phyloP scores from a whole-genome alignment of 129 eudicot species.

The Tagetes erecta region DNA sequence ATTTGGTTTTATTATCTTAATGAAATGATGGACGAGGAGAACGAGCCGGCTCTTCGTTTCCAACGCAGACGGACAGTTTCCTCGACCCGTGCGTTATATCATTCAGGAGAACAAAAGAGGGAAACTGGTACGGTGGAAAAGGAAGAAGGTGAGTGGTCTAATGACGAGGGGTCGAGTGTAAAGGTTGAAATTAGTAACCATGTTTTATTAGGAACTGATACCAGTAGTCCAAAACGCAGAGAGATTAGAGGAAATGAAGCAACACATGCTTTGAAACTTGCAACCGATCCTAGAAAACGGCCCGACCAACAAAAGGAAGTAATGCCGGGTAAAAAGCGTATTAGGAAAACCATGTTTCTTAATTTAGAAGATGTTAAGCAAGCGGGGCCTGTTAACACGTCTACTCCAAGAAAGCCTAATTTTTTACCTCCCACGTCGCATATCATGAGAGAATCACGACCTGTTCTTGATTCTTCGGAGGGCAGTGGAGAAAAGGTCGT shows the following conservation, averaged over 20 bases:
- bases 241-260: conserved; percentile 66
- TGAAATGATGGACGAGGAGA: conserved; percentile 70
- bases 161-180: conserved; percentile 41
- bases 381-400: conserved; percentile 61
- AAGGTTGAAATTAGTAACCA: conserved; percentile 36
- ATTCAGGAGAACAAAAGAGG: conserved; percentile 29
- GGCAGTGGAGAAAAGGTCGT: conserved; percentile 55
- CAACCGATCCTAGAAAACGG: conserved; percentile 58
- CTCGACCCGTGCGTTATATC: conserved; percentile 25
- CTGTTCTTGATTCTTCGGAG: conserved; percentile 39
- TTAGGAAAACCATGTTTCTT: conserved; percentile 83
- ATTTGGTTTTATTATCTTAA: conserved; percentile 61
- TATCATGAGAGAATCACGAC: conserved; percentile 46
- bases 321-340: conserved; percentile 80
- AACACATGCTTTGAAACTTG: conserved; percentile 52
- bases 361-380: conserved; percentile 84
- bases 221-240: conserved; percentile 42
- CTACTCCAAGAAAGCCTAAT: conserved; percentile 68
- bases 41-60: conserved; percentile 45
- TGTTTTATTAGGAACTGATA: conserved; percentile 30
- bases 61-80: conserved; percentile 76
- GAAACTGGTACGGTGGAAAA: conserved; percentile 39
- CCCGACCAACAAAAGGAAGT: conserved; percentile 68
- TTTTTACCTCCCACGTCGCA: conserved; percentile 56
- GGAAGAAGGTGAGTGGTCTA: conserved; percentile 91